These are phyloP conservation scores for Fusarium coffeatum DNA, from an alignment of 2,329 filamentous ascomycete species.

Conservation along the genomic window DNA sequence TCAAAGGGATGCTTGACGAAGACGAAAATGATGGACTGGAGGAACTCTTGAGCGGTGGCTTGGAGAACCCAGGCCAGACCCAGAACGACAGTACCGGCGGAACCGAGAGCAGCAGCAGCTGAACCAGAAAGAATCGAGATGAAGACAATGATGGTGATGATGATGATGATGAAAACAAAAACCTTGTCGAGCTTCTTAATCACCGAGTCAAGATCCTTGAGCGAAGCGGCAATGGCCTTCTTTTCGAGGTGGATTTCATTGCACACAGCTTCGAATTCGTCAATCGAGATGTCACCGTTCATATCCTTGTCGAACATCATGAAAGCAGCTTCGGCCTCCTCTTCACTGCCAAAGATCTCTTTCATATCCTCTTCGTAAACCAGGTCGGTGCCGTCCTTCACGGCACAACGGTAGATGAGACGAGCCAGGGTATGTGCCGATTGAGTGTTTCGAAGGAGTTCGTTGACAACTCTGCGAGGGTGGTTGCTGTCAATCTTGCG, in stretches of 20 bases:
- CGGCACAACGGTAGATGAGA: conserved; percentile 88
- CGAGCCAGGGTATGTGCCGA: conserved; percentile 88
- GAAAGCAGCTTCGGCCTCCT: conserved; percentile 91
- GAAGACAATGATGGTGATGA: conserved; percentile 87
- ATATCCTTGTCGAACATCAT: conserved; percentile 95
- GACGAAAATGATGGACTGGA: conserved; percentile 94
- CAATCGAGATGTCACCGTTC: conserved; percentile 96
- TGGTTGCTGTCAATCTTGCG: conserved; percentile 77
- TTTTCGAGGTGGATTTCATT: conserved; percentile 95
- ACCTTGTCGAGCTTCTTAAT: conserved; percentile 90
- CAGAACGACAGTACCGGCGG: conserved; percentile 86
- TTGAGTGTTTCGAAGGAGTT: conserved; percentile 76
- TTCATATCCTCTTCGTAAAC: conserved; percentile 83
- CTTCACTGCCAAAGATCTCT: conserved; percentile 80
- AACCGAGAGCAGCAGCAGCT: conserved; percentile 90
- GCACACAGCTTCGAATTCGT: conserved; percentile 91
- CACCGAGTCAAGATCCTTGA: conserved; percentile 95
- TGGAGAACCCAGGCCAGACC: conserved; percentile 94
- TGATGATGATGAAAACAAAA: conserved; percentile 84
- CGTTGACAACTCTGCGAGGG: conserved; percentile 84
- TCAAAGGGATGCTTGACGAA: conserved; percentile 98
- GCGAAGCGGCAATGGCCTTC: conserved; percentile 92
- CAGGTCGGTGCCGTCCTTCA: conserved; percentile 78
- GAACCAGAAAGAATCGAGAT: conserved; percentile 90
- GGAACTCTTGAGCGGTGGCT: conserved; percentile 91